Base-by-base conservation (phyloP, 352 stramenopile genomes). In the Globisporangium paddicum region DNA sequence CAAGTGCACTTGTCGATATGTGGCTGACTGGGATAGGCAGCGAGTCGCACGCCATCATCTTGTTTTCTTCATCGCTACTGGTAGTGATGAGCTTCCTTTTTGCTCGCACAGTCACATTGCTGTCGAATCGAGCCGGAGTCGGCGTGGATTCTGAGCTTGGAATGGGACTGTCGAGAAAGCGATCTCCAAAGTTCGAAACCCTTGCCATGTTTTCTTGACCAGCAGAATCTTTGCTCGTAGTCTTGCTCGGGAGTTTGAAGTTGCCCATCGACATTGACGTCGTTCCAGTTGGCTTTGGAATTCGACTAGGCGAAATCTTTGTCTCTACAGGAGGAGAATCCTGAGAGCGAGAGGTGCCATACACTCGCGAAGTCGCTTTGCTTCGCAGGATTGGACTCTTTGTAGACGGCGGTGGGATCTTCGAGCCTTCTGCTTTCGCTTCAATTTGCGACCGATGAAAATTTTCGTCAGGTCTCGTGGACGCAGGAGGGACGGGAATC, bases 371-470 rank as follows among this genome's bases (percentile, higher is more conserved):
- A n/a, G 21, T 13, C 5, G 19, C 23, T 41, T 21, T 40, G 9
- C 10, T 47, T 19, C 46, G 35, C n/a, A 34, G 21, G 9, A 55
- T 38, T 10, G 44, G 51, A 30, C 60, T 60, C 14, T 44, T 53
- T 28, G 60, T 56, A 5, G 60, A 11, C 6, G 26, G 46, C 4
- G 54, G 28, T 25, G 62, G 58, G 32, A 68, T 68, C 23, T 47
- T 68, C 18, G 62, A 65, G 1, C 41, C 41, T 35, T 68, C 57
- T 18, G 62, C 26, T 40, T 46, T 63, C 4, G 26, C 0, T 16
- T 67, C 61, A 1, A 60, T 49, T 9, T 34, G 35, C 35, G 62
- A 64, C 18, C 62, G 59, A 35, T 49, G 52, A 21, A 69, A 68
- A 8, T 37, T 32, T 19, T 63, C 45, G 19, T 63, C 63, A 4